Evolutionary conservation across 805 yeast genomes (phyloP).

Genomic region (Yamadazyma kitorensis): DNA sequence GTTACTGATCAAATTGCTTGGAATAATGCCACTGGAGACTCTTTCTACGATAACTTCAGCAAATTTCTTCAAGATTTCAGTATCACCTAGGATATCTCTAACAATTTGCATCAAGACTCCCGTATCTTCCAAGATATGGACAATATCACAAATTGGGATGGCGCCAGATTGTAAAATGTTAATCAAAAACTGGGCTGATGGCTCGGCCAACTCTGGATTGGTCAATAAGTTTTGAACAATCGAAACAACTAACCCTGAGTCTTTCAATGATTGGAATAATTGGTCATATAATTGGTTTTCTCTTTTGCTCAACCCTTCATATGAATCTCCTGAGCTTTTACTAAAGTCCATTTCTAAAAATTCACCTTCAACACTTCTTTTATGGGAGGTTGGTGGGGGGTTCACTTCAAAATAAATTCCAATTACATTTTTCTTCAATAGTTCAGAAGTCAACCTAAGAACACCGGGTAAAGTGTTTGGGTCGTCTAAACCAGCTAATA

Average conservation of each 20-base stretch:
- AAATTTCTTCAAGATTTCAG: conserved; percentile 17
- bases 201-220: conserved; percentile 24
- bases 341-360: conserved; percentile 1
- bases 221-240: conserved; percentile 23
- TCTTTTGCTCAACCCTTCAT: conserved; percentile 11
- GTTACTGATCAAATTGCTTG: conserved; percentile 11
- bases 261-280: conserved; percentile 18
- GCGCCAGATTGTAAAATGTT: conserved; percentile 23
- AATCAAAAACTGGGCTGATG: conserved; percentile 23
- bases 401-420: conserved; percentile 10
- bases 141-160: conserved; percentile 18
- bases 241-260: conserved; percentile 24
- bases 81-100: conserved; percentile 18
- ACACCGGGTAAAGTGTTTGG: conserved; percentile 25
- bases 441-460: conserved; percentile 19
- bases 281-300: conserved; percentile 19
- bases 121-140: conserved; percentile 19
- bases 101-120: conserved; percentile 16
- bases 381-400: conserved; percentile 2
- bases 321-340: neutral
- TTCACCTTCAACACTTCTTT: neutral
- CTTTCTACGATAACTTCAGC: conserved; percentile 16
- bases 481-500: conserved; percentile 20
- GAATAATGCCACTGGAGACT: conserved; percentile 19
- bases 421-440: conserved; percentile 19